Evolutionary conservation across 441 rosid genomes (phyloP).

Genomic region (Francoa sonchifolia): DNA sequence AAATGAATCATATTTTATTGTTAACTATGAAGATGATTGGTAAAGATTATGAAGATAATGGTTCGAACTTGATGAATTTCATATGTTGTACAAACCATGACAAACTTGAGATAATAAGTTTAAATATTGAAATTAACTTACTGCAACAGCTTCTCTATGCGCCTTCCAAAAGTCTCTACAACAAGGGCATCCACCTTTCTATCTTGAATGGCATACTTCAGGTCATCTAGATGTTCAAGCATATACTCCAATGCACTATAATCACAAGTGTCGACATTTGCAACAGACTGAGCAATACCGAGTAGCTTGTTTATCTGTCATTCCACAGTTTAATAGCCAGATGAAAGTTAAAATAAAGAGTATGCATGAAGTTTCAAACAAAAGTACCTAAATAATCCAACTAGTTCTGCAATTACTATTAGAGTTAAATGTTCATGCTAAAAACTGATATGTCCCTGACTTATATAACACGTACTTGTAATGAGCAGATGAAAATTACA

Average conservation of each 20-base stretch:
- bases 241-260: slow-evolving; percentile 57
- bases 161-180: slow-evolving; percentile 94
- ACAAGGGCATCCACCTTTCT: slow-evolving; percentile 92
- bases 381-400: background rate
- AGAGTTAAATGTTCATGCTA: background rate
- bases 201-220: slow-evolving; percentile 86
- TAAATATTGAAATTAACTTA: slow-evolving; percentile 22
- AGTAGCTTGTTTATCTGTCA: slow-evolving; percentile 71
- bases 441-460: no score
- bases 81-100: background rate
- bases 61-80: slow-evolving; percentile 6
- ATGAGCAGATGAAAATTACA: no score
- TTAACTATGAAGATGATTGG: background rate
- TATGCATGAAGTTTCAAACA: background rate
- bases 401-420: background rate
- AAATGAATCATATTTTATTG: background rate
- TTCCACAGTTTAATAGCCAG: slow-evolving; percentile 6
- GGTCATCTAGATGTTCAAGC: slow-evolving; percentile 73
- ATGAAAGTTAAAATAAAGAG: slow-evolving; percentile 7
- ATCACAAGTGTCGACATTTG: slow-evolving; percentile 54
- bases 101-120: slow-evolving; percentile 3
- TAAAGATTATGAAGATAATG: no score
- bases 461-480: no score
- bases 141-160: slow-evolving; percentile 89
- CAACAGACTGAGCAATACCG: slow-evolving; percentile 65